A percentile compares a stretch with the other conserved stretches of the same genome.
Conservation (phyloP, 1,139 yeast species). For the Suhomyces bokatorum region DNA sequence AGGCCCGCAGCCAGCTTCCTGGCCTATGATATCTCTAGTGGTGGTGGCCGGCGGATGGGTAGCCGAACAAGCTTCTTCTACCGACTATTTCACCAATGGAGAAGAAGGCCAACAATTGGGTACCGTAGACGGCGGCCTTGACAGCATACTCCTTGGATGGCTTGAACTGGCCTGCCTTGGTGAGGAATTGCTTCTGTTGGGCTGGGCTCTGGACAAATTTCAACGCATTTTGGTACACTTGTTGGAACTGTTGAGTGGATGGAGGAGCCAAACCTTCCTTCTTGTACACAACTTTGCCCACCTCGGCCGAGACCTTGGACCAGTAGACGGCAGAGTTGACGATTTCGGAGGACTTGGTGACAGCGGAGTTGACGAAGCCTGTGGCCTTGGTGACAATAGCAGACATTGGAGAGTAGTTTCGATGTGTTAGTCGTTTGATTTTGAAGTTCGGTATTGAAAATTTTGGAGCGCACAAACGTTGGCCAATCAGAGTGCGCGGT, state of each 20-base stretch:
- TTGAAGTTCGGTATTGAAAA: slow-evolving; percentile 8
- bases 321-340: slow-evolving; percentile 70
- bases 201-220: slow-evolving; percentile 40
- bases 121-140: slow-evolving; percentile 72
- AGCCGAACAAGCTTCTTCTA: slow-evolving; percentile 89
- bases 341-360: slow-evolving; percentile 41
- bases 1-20: neutral
- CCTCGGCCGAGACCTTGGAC: slow-evolving; percentile 85
- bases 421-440: slow-evolving; percentile 1
- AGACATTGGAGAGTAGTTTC: slow-evolving; percentile 36
- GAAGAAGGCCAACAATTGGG: slow-evolving; percentile 88
- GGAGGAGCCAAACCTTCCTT: slow-evolving; percentile 96
- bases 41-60: slow-evolving; percentile 52
- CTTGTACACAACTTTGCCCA: slow-evolving; percentile 85
- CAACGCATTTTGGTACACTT: slow-evolving; percentile 59
- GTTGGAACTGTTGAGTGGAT: slow-evolving; percentile 71
- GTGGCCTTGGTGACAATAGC: slow-evolving; percentile 51
- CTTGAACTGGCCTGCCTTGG: slow-evolving; percentile 45
- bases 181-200: slow-evolving; percentile 50
- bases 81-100: slow-evolving; percentile 96
- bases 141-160: slow-evolving; percentile 58
- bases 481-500: slow-evolving; percentile 9
- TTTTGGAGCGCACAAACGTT: slow-evolving; percentile 10
- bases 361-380: slow-evolving; percentile 38
- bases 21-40: slow-evolving; percentile 18